A percentile compares a stretch with the other conserved stretches of the same genome.
phyloP scores from a whole-genome alignment of 345 rosid species.

The Populus tremula region DNA sequence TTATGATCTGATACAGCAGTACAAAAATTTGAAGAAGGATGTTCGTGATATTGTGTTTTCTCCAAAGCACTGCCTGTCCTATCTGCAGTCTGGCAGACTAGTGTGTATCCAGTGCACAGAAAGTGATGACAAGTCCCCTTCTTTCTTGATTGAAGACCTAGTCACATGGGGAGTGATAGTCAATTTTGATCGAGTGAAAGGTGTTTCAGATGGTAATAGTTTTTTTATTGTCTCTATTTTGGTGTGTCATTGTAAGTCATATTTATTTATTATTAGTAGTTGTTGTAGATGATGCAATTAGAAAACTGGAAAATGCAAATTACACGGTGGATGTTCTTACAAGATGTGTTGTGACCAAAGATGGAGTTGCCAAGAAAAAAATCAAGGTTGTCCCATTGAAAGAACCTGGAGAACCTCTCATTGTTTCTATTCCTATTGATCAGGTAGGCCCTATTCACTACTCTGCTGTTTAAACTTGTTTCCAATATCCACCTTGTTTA shows the following conservation, averaged over 20 bases:
- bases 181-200: slow-evolving; percentile 68
- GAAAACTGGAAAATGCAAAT: slow-evolving; percentile 70
- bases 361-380: slow-evolving; percentile 58
- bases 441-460: slow-evolving; percentile 41
- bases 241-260: slow-evolving; percentile 4
- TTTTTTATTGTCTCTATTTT: background rate
- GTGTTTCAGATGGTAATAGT: slow-evolving; percentile 58
- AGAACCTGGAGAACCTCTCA: slow-evolving; percentile 75
- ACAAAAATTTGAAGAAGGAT: slow-evolving; percentile 74
- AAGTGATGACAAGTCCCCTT: slow-evolving; percentile 49
- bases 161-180: slow-evolving; percentile 84
- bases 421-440: slow-evolving; percentile 71
- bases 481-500: background rate
- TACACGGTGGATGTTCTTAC: slow-evolving; percentile 77
- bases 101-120: slow-evolving; percentile 53
- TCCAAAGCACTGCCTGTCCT: slow-evolving; percentile 84
- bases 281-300: slow-evolving; percentile 64
- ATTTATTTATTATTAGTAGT: background rate
- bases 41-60: slow-evolving; percentile 66
- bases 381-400: slow-evolving; percentile 58
- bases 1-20: slow-evolving; percentile 72
- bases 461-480: background rate
- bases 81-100: slow-evolving; percentile 76
- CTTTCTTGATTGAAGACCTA: slow-evolving; percentile 65
- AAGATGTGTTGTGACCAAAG: slow-evolving; percentile 72